Evolutionary conservation across 495 filamentous ascomycete species (phyloP).

Genomic region (Aspergillus coremiiformis): DNA sequence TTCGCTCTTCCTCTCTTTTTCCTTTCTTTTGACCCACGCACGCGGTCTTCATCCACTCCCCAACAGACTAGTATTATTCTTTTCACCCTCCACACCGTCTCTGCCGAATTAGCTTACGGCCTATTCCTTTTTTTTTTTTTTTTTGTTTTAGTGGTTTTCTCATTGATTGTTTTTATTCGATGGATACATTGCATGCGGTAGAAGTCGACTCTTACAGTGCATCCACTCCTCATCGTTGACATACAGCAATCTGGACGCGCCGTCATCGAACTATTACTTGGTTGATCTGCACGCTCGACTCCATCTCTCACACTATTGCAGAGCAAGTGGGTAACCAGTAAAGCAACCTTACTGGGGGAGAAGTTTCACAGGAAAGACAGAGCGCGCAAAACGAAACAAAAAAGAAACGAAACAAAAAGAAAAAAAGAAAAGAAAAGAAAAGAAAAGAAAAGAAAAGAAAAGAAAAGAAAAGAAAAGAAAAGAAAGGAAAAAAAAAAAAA

Average conservation of each 20-base stretch:
- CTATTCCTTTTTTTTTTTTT: neutral
- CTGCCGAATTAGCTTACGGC: neutral
- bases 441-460: slow-evolving; percentile 3
- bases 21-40: slow-evolving; percentile 9
- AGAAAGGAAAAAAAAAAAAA: slow-evolving; percentile 6
- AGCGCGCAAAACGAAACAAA: too few species aligned
- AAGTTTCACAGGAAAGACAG: neutral
- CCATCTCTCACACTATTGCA: slow-evolving; percentile 7
- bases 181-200: slow-evolving; percentile 22
- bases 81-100: neutral
- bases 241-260: slow-evolving; percentile 23
- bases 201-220: slow-evolving; percentile 13
- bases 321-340: slow-evolving; percentile 10
- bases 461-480: slow-evolving; percentile 7
- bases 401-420: slow-evolving; percentile 6
- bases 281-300: slow-evolving; percentile 15
- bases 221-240: slow-evolving; percentile 22
- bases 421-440: neutral
- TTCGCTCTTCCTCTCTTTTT: slow-evolving; percentile 1
- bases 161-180: slow-evolving; percentile 15
- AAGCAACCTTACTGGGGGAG: neutral
- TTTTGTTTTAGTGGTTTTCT: neutral
- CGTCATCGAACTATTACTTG: slow-evolving; percentile 13
- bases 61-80: neutral
- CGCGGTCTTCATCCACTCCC: slow-evolving; percentile 2